Percentiles rank a stretch among this genome's conserved stretches.
phyloP scores from a whole-genome alignment of 768 basidiomycete species.

The Suillus subalutaceus region DNA sequence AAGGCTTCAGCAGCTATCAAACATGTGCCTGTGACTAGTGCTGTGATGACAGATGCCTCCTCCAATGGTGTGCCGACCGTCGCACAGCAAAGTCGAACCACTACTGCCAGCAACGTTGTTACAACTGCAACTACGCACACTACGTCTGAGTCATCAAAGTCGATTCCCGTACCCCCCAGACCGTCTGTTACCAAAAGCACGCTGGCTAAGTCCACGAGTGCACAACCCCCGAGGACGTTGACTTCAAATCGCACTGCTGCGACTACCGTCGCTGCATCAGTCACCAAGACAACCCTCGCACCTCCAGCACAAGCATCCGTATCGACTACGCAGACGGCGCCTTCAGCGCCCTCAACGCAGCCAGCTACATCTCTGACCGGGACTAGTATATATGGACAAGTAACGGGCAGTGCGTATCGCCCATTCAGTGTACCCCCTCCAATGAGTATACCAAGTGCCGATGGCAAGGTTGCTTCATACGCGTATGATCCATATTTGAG shows the following conservation, averaged over 20 bases:
- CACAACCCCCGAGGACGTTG: neutral
- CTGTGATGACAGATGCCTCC: neutral
- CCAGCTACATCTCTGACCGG: no score
- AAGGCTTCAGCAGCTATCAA: neutral
- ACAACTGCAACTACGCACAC: neutral
- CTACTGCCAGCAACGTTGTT: no score
- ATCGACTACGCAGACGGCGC: neutral
- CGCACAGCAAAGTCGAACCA: neutral
- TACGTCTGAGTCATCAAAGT: neutral
- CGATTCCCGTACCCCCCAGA: neutral
- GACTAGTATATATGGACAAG: neutral
- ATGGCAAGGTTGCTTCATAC: neutral
- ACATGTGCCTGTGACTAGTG: neutral
- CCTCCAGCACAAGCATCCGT: neutral
- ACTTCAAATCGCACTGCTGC: neutral
- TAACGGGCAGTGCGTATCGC: neutral
- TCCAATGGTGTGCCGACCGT: neutral
- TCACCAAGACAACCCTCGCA: neutral
- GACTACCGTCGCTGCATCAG: neutral
- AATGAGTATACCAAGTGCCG: neutral
- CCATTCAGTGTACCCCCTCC: neutral
- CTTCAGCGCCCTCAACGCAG: neutral
- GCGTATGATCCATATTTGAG: neutral
- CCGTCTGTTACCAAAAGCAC: constrained; percentile 1
- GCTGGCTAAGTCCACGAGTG: neutral